Conservation (phyloP, 306 rosid species). For the Alnus glutinosa region DNA sequence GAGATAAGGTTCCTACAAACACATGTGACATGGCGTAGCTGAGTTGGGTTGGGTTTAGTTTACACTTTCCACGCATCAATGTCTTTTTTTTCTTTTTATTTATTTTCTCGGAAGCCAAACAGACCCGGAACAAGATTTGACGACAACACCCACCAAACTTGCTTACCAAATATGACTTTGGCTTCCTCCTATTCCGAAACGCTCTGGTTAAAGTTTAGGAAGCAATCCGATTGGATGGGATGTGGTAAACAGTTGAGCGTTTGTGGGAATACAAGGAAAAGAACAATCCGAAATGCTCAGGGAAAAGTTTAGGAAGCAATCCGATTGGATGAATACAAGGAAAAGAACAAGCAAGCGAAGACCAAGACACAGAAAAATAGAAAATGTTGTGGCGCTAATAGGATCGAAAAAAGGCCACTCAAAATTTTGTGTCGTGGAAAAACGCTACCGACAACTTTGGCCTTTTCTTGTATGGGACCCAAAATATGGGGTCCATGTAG, state of each 20-base stretch:
- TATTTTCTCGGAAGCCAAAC: conserved; percentile 24
- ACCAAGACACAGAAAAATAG: not conserved
- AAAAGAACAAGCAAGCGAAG: not conserved
- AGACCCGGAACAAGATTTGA: conserved; percentile 22
- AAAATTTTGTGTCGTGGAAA: not conserved
- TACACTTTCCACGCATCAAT: not conserved
- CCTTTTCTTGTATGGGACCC: not conserved
- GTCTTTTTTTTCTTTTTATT: not conserved
- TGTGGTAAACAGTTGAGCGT: not conserved
- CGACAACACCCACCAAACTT: conserved; percentile 17
- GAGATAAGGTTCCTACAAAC: not conserved
- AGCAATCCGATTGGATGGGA: conserved; percentile 1
- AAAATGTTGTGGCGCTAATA: conserved; percentile 1
- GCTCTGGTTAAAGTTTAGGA: not conserved
- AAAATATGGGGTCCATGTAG: not conserved
- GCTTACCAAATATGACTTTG: conserved; percentile 28
- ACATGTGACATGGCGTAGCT: not conserved
- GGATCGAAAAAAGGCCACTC: not conserved
- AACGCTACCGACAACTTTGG: not conserved
- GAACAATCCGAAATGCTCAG: not conserved
- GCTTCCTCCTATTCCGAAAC: not conserved
- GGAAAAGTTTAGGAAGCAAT: conserved; percentile 9
- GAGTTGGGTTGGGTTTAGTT: not conserved
- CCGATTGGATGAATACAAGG: not conserved
- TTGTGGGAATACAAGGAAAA: not conserved